Base-by-base conservation (phyloP, 75 land plant genomes). In the Ceratopteris richardii region DNA sequence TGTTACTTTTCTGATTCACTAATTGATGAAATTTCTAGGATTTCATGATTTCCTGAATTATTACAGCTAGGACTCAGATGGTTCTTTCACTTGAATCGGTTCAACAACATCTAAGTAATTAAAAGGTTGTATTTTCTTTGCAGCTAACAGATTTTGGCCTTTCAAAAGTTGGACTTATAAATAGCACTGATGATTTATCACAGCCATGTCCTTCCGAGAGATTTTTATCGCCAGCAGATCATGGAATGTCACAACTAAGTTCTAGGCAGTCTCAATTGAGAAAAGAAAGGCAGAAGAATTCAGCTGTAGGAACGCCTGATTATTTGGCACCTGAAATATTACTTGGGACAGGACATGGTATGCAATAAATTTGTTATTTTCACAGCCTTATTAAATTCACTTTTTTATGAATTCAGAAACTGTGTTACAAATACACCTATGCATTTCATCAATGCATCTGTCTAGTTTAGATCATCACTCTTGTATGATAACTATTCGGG, bases 81-180 rank as follows among this genome's bases (percentile, higher is more conserved):
- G n/a, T n/a, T n/a, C n/a, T n/a, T n/a, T n/a, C n/a, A n/a, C n/a
- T n/a, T n/a, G n/a, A n/a, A n/a, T n/a, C n/a, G n/a, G n/a, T n/a
- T n/a, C n/a, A n/a, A n/a, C n/a, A n/a, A n/a, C n/a, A n/a, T n/a
- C n/a, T n/a, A n/a, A n/a, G n/a, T n/a, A n/a, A n/a, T n/a, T n/a
- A n/a, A n/a, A n/a, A n/a, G n/a, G n/a, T n/a, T n/a, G n/a, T n/a
- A 9, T 60, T 60, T 26, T 60, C 7, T 29, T 1, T 63, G 20
- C 88, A 85, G 89, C 71, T 85, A 72, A 85, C 89, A 65, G 89
- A 85, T 73, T 85, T 85, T 74, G 89, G 89, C 44, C 82, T 85
- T 19, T 85, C 89, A 16, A 80, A 67, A 33, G 79, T 85, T 68
- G 88, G 88, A 22, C 81, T 85, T 56, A 85, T 85, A n/a, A 70